phyloP scores from a whole-genome alignment of 202 grass and related monocot species.

The Zizania palustris region DNA sequence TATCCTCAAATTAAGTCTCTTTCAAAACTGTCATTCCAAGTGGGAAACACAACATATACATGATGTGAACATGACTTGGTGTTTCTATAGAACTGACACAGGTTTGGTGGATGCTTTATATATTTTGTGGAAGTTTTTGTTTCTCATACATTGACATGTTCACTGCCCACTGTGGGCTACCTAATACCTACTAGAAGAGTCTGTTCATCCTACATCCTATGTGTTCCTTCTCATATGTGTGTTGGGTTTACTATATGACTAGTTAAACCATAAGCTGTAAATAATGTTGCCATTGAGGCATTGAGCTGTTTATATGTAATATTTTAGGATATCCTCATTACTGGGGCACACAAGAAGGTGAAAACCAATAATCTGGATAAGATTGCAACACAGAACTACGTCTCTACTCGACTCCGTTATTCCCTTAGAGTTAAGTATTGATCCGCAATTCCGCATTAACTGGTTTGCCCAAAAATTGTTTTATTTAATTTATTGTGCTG shows the following conservation, averaged over 20 bases:
- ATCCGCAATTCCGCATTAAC: conserved; percentile 41
- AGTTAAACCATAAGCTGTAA: conserved; percentile 5
- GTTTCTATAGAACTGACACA: neutral
- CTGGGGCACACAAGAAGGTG: conserved; percentile 60
- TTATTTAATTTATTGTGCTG: conserved; percentile 40
- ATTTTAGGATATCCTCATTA: conserved; percentile 90
- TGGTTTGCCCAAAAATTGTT: conserved; percentile 38
- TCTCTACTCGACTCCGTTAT: conserved; percentile 68
- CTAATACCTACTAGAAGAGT: conserved; percentile 26
- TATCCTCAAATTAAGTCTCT: no score
- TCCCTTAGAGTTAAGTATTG: conserved; percentile 87
- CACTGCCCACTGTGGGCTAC: conserved; percentile 13
- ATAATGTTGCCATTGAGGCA: conserved; percentile 9
- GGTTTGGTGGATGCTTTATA: conserved; percentile 9
- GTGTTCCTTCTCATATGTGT: conserved; percentile 4
- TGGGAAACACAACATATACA: conserved; percentile 10
- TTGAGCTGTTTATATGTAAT: conserved; percentile 38
- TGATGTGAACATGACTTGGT: conserved; percentile 25
- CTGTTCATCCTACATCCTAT: conserved; percentile 27
- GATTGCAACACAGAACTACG: conserved; percentile 51
- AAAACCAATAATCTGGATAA: conserved; percentile 45
- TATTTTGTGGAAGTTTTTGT: conserved; percentile 8
- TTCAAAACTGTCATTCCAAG: neutral
- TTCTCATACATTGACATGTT: conserved; percentile 23
- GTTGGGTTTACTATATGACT: conserved; percentile 21